Evolutionary conservation across 306 rosid species (phyloP).

Genomic region (Sechiopsis laciniata): DNA sequence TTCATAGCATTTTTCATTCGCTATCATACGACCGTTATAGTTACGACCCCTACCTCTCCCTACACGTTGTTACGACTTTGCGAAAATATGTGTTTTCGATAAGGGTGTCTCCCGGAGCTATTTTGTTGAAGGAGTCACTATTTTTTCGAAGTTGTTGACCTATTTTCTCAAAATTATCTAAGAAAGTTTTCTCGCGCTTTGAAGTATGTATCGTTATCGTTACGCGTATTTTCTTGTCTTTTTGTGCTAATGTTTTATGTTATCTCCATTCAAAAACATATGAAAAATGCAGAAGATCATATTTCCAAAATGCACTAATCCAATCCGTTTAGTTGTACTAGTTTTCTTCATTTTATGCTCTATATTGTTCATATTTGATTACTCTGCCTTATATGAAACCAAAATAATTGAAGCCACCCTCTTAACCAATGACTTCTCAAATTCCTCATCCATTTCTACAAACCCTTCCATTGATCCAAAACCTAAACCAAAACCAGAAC

Average conservation of each 20-base stretch:
- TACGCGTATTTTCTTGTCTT: not conserved
- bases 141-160: not conserved
- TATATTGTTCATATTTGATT: conserved; percentile 31
- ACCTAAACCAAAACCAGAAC: not conserved
- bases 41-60: not conserved
- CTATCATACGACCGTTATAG: not conserved
- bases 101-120: not conserved
- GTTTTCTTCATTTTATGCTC: conserved; percentile 23
- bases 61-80: not conserved
- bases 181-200: not conserved
- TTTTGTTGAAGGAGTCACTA: not conserved
- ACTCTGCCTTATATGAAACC: conserved; percentile 21
- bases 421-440: conserved; percentile 21
- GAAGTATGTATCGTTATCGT: not conserved
- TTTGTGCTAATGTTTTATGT: not conserved
- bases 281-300: conserved; percentile 13
- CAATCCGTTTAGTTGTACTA: conserved; percentile 39
- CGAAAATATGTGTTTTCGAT: not conserved
- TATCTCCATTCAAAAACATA: not conserved
- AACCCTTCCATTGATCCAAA: not conserved
- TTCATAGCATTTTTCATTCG: not conserved
- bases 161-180: not conserved
- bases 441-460: not conserved
- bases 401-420: conserved; percentile 19
- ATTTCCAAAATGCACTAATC: conserved; percentile 25